Percentiles rank a stretch among this genome's conserved stretches.
Conservation (phyloP, 768 basidiomycete species). For the Dentipellis fragilis region DNA sequence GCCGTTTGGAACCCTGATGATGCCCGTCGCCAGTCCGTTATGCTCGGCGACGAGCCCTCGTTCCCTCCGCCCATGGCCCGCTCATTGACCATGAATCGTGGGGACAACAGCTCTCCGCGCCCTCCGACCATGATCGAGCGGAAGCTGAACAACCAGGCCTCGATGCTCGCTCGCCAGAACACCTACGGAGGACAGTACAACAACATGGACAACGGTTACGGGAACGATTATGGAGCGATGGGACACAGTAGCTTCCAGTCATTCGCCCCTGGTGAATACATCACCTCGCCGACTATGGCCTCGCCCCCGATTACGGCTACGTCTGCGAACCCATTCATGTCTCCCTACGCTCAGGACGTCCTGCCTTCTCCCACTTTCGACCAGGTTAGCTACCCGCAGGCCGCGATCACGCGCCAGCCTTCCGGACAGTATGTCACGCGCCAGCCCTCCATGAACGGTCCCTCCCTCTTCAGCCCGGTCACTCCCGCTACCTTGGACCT, state of each 20-base stretch:
- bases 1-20: conserved; percentile 39
- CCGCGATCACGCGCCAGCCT: conserved; percentile 11
- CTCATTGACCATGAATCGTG: conserved; percentile 7
- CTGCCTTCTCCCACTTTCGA: conserved; percentile 21
- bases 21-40: conserved; percentile 57
- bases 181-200: neutral
- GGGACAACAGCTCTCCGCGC: conserved; percentile 35
- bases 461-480: conserved; percentile 1
- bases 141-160: conserved; percentile 24
- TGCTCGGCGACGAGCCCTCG: conserved; percentile 31
- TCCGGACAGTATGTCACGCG: conserved; percentile 7
- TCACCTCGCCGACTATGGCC: conserved; percentile 1
- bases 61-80: conserved; percentile 25
- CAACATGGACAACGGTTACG: neutral
- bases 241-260: conserved; percentile 15
- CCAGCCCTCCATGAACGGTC: conserved; percentile 17
- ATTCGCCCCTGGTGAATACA: conserved; percentile 16
- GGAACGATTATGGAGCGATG: conserved; percentile 24
- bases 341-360: conserved; percentile 29
- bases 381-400: conserved; percentile 1
- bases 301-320: conserved; percentile 13
- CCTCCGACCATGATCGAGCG: conserved; percentile 60
- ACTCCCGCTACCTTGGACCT: neutral
- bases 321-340: conserved; percentile 29
- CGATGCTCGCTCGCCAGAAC: conserved; percentile 8